Base-by-base conservation (phyloP, 2,329 filamentous ascomycete species). In the Fusarium sp. region DNA sequence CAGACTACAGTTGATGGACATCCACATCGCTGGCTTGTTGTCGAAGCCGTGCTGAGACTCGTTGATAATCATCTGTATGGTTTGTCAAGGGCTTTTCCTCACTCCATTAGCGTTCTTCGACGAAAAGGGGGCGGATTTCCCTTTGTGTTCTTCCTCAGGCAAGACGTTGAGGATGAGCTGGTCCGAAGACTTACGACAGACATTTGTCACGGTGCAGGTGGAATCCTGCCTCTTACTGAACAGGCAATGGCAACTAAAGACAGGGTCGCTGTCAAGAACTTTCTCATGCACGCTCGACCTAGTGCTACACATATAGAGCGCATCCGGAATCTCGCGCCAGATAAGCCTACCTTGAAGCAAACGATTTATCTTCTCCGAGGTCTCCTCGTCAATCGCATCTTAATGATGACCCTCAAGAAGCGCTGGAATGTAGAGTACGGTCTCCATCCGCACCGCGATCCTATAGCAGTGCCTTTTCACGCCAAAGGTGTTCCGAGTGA, bases 391-490 rank as follows among this genome's bases (percentile, higher is more conserved):
- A 85, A 90, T 61, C 82, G 87, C 0, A 89, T 94, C 6, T 78
- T 94, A 0, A 76, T 88, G 3, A 86, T 91, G 31, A 87, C 85
- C 2, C 77, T 93, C 4, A 87, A 88, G 58, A 93, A 92, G 77
- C 82, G 90, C 8, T 93, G 88, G 88, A 90, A 91, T 33, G 91
- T 94, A 0, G 84, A 89, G 47, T 95, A 91, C 51, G 90, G 90
- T 0, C 81, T 91, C 0, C 86, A 91, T 70, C 85, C 87, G 0
- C 63, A 70, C 0, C 84, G 92, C 16, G 84, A 87, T 59, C 89
- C 89, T 0, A 87, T 92, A 22, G 91, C 92, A 91, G 94, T 77
- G 6, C 75, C 75, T 7, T 77, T 76, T 26, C 75, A 77, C 22
- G 75, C 75, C 45, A 77, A 77, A 72, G 92, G 91, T 10, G 84